These are phyloP conservation scores for Citrus hindsii DNA, from an alignment of 345 rosid species.

Conservation along the genomic window DNA sequence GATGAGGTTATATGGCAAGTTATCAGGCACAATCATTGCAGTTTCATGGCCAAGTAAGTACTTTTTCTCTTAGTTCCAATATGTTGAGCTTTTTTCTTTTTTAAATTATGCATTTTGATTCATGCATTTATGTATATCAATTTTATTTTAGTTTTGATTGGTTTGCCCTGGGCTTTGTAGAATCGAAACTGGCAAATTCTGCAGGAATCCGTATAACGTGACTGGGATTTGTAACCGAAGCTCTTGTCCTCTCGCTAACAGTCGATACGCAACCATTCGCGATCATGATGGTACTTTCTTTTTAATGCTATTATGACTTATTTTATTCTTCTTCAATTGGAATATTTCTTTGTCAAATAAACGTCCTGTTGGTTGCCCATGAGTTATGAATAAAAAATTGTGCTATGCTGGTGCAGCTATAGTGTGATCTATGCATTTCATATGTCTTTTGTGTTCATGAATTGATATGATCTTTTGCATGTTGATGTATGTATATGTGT, in stretches of 20 bases:
- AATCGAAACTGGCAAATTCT: conserved; percentile 80
- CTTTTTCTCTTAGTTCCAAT: neutral
- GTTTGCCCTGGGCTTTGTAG: conserved; percentile 32
- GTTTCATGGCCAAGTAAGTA: conserved; percentile 88
- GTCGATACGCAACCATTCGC: conserved; percentile 92
- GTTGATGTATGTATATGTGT: neutral
- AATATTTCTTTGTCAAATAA: neutral
- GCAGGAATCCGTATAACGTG: conserved; percentile 91
- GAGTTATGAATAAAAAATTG: neutral
- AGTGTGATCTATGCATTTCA: neutral
- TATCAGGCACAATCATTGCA: conserved; percentile 95
- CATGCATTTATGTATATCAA: neutral
- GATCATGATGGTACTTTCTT: conserved; percentile 69
- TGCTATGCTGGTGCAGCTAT: neutral
- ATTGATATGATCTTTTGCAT: neutral
- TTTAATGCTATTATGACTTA: neutral
- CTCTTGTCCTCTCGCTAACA: conserved; percentile 97
- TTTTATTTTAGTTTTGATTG: neutral
- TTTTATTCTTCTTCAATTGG: neutral
- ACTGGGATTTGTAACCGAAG: conserved; percentile 93
- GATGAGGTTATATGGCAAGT: conserved; percentile 98
- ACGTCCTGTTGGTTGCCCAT: neutral
- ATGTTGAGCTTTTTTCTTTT: neutral
- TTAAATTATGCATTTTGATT: neutral
- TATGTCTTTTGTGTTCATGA: neutral